Base-by-base conservation (phyloP, 495 filamentous ascomycete species). In the Terfezia boudieri region DNA sequence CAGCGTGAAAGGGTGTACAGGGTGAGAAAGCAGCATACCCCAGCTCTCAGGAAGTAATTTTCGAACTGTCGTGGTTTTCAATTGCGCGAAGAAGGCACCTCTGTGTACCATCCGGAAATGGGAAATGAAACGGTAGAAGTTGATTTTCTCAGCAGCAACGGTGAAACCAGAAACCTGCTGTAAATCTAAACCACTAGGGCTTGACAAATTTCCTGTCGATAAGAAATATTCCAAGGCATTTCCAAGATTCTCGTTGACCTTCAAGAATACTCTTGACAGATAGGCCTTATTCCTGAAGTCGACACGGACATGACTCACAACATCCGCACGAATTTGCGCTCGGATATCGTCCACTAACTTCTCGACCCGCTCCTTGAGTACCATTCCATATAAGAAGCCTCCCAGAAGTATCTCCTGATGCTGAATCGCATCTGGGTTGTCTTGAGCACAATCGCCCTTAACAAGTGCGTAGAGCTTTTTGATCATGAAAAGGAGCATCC, bases 31-130 rank as follows among this genome's bases (percentile, higher is more conserved):
- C 17, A 9, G 26, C 62, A 55, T 41, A 63, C 81, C 90, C 90
- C 90, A 98, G 65, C 87, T 94, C 66, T 98, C 90, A 2, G 90
- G 90, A 17, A 98, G 70, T 61, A 98, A 69, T 67, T 94, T 98
- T 68, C 90, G 77, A 37, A 98, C 90, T 0, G 90, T 89, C 6
- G 90, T 98, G 0, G 90, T 98, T 68, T 96, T 98, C 59, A 98
- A 66, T 63, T 95, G 83, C 9, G 90, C 89, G 68, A 98, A 96
- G 77, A 98, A 96, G 68, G 84, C 90, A 70, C 90, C 90, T 79
- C 90, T 76, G 68, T 98, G 90, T 57, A 98, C 86, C 86, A 94
- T 95, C 52, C 90, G 86, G 74, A 98, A 98, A 66, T 98, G 90
- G 71, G 84, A 89, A 70, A 98, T 92, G 71, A 98, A 98, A 59